These are phyloP conservation scores for Drosera spatulata DNA, from an alignment of 179 eudicot genomes.

Conservation along the genomic window DNA sequence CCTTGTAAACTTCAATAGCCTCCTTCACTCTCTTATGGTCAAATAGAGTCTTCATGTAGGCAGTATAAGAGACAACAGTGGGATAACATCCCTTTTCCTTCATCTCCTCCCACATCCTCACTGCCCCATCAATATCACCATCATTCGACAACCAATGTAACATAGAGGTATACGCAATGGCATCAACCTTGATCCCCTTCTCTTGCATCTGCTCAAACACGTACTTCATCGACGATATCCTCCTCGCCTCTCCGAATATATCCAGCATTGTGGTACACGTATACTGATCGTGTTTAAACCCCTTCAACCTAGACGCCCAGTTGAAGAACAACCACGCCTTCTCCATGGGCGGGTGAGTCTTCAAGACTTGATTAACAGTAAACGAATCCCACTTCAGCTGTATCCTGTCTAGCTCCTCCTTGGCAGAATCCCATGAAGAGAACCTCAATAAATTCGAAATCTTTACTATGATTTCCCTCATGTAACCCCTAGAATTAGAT, in stretches of 20 bases:
- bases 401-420: slow-evolving; percentile 34
- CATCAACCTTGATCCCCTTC: slow-evolving; percentile 55
- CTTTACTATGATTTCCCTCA: slow-evolving; percentile 31
- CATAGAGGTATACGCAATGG: slow-evolving; percentile 4
- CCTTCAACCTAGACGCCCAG: slow-evolving; percentile 49
- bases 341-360: slow-evolving; percentile 85
- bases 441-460: slow-evolving; percentile 29
- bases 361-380: slow-evolving; percentile 68
- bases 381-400: slow-evolving; percentile 70
- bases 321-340: slow-evolving; percentile 83
- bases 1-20: slow-evolving; percentile 54
- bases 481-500: slow-evolving; percentile 29
- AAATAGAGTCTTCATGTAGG: slow-evolving; percentile 71
- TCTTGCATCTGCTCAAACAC: slow-evolving; percentile 70
- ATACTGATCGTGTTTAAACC: slow-evolving; percentile 70
- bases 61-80: slow-evolving; percentile 75
- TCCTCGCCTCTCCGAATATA: slow-evolving; percentile 80
- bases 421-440: slow-evolving; percentile 32
- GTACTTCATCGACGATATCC: slow-evolving; percentile 64
- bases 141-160: slow-evolving; percentile 73
- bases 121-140: slow-evolving; percentile 67
- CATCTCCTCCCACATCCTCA: slow-evolving; percentile 18
- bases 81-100: slow-evolving; percentile 32
- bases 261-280: slow-evolving; percentile 85
- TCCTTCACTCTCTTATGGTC: slow-evolving; percentile 48